Conservation (phyloP, 768 basidiomycete genomes). For the Leccinum variicolor region DNA sequence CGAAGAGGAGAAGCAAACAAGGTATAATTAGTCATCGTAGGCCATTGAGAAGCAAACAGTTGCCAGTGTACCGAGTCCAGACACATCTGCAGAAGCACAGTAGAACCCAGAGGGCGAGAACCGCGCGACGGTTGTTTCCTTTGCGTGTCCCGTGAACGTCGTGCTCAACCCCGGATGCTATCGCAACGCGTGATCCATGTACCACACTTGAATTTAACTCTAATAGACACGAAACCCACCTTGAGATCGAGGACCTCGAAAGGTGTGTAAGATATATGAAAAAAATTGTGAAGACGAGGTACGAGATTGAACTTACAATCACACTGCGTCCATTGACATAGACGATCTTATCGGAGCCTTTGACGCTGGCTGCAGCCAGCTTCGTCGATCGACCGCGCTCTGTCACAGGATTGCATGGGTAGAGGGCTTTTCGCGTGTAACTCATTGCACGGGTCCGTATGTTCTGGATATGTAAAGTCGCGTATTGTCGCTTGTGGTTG, state of each 20-base stretch:
- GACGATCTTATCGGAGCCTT: conserved; percentile 61
- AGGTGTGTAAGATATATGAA: background rate
- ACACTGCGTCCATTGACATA: conserved; percentile 85
- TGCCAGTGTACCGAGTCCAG: conserved; percentile 64
- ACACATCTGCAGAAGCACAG: conserved; percentile 84
- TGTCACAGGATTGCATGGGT: conserved; percentile 69
- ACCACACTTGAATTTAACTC: background rate
- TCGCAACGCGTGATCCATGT: background rate
- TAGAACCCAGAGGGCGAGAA: conserved; percentile 94
- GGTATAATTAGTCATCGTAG: background rate
- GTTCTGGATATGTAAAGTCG: background rate
- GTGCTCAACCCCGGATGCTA: conserved; percentile 65
- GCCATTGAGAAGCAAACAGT: no score
- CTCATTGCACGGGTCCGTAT: conserved; percentile 37
- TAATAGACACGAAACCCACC: conserved; percentile 42
- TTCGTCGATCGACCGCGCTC: conserved; percentile 68
- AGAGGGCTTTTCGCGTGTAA: conserved; percentile 48
- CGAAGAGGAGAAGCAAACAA: background rate
- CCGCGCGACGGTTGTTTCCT: conserved; percentile 84
- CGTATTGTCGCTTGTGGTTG: conserved; percentile 1
- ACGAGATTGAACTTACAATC: conserved; percentile 56
- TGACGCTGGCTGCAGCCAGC: conserved; percentile 58
- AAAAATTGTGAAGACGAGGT: background rate
- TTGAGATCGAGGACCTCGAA: conserved; percentile 78
- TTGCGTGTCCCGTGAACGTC: conserved; percentile 76